These are phyloP conservation scores for Martiniozyma asiatica DNA, from an alignment of 1,139 yeast species.

Conservation along the genomic window DNA sequence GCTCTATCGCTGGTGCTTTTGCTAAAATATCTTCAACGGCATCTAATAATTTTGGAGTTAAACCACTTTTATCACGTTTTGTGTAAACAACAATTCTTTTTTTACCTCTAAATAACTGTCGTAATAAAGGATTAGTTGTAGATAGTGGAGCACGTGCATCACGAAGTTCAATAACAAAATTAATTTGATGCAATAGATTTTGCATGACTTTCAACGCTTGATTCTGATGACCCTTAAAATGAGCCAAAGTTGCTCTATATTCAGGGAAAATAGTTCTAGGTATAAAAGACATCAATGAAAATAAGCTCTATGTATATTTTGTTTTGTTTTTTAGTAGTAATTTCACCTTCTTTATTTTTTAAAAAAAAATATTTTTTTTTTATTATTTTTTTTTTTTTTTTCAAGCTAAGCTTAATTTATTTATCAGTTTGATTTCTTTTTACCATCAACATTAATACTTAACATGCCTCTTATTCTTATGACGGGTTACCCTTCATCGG, in stretches of 20 bases:
- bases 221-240: conserved; percentile 86
- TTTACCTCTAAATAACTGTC: conserved; percentile 48
- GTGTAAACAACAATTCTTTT: conserved; percentile 55
- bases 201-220: conserved; percentile 64
- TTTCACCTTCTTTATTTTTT: no score
- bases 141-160: conserved; percentile 86
- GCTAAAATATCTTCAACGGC: no score
- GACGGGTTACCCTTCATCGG: conserved; percentile 79
- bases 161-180: conserved; percentile 69
- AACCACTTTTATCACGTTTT: conserved; percentile 36
- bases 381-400: not conserved
- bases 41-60: conserved; percentile 21
- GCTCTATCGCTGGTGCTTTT: no score
- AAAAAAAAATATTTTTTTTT: not conserved
- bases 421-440: no score
- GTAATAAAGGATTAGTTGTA: conserved; percentile 72
- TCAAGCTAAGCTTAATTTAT: no score
- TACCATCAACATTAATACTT: no score
- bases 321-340: no score
- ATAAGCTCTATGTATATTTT: not conserved
- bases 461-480: conserved; percentile 75
- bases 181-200: conserved; percentile 67
- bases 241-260: conserved; percentile 58
- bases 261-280: conserved; percentile 40
- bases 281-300: conserved; percentile 9